Conservation (phyloP, 2,329 filamentous ascomycete genomes). For the Hypoxylon sp. region DNA sequence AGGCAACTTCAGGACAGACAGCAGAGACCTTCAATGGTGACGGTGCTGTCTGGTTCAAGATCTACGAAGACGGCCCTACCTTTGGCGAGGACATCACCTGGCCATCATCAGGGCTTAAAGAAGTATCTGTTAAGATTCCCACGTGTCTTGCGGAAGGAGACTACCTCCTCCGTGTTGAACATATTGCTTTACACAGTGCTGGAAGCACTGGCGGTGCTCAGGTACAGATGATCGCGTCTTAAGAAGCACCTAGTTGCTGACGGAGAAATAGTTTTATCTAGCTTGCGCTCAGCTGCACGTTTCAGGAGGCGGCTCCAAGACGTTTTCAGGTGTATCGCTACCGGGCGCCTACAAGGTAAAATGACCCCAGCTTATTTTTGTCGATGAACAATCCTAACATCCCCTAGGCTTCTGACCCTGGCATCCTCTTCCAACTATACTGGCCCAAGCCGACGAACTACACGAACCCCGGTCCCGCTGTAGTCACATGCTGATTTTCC, state of each 20-base stretch:
- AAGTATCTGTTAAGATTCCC: conserved; percentile 51
- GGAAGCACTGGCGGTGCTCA: conserved; percentile 48
- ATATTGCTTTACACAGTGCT: conserved; percentile 53
- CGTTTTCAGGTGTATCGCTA: conserved; percentile 48
- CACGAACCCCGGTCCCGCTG: conserved; percentile 47
- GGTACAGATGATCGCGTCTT: conserved; percentile 31
- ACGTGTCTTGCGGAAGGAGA: conserved; percentile 51
- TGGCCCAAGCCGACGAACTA: conserved; percentile 49
- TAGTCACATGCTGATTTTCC: conserved; percentile 28
- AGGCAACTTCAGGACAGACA: conserved; percentile 46
- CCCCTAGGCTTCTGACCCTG: conserved; percentile 46
- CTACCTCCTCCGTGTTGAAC: conserved; percentile 55
- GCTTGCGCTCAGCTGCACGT: conserved; percentile 52
- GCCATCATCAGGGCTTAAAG: conserved; percentile 37
- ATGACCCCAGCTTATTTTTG: not conserved
- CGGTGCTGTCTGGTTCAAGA: conserved; percentile 53
- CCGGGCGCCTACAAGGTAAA: conserved; percentile 49
- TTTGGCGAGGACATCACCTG: conserved; percentile 43
- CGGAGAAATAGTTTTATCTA: conserved; percentile 49
- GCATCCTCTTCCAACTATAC: conserved; percentile 49
- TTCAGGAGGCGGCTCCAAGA: conserved; percentile 50
- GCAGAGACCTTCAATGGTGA: conserved; percentile 48
- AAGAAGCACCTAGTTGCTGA: conserved; percentile 1
- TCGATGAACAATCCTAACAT: not conserved
- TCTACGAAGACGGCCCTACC: conserved; percentile 48